These are phyloP conservation scores for Cynara cardunculus DNA, from an alignment of 129 eudicot genomes.

Conservation along the genomic window DNA sequence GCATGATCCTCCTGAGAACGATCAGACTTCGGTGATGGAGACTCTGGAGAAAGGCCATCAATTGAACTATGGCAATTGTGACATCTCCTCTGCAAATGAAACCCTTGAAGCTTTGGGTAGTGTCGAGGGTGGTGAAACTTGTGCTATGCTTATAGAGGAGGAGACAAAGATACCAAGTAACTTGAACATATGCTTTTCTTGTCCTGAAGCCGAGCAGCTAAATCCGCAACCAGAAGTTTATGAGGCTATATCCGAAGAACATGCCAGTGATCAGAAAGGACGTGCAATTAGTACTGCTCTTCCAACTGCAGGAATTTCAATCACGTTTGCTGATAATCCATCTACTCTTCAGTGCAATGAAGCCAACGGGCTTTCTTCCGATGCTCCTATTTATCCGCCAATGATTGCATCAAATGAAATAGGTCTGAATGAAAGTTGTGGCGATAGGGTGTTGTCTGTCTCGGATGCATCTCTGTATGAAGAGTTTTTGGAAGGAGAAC, in stretches of 20 bases:
- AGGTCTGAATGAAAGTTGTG: neutral
- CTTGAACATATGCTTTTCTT: constrained; percentile 1
- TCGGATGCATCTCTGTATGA: constrained; percentile 31
- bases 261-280: constrained; percentile 18
- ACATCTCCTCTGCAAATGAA: constrained; percentile 4
- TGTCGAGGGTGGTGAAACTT: constrained; percentile 14
- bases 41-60: neutral
- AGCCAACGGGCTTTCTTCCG: neutral
- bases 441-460: neutral
- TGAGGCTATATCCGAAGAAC: neutral
- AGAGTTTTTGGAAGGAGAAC: constrained; percentile 23
- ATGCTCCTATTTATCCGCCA: constrained; percentile 15
- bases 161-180: constrained; percentile 7
- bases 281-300: constrained; percentile 17
- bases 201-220: constrained; percentile 23
- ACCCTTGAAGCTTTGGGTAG: constrained; percentile 12
- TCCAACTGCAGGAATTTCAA: constrained; percentile 20
- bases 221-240: constrained; percentile 4
- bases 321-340: constrained; percentile 7
- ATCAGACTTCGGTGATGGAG: constrained; percentile 2
- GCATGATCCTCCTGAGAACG: constrained; percentile 12
- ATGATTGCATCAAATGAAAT: neutral
- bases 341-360: constrained; percentile 26
- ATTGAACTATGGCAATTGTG: constrained; percentile 4
- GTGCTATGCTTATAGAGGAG: constrained; percentile 19